phyloP scores from a whole-genome alignment of 306 rosid genomes.

The Vigna hirtella region DNA sequence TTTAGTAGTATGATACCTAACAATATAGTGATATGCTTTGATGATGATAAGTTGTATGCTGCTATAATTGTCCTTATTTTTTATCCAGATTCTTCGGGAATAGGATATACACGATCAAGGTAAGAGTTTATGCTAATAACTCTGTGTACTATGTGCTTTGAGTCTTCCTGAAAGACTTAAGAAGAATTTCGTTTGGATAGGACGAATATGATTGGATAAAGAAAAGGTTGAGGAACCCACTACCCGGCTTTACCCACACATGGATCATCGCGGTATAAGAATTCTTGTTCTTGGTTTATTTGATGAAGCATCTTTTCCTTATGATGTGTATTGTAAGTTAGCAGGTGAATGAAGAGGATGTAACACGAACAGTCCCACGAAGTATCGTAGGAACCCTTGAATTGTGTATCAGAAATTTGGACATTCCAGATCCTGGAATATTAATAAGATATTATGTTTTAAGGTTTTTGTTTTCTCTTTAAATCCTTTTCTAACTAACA shows the following conservation, averaged over 20 bases:
- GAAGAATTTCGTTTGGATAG: conserved; percentile 49
- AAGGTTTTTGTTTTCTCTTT: too few species aligned
- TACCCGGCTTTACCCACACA: conserved; percentile 44
- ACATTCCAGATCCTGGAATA: too few species aligned
- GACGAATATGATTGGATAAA: conserved; percentile 68
- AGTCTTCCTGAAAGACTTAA: conserved; percentile 29
- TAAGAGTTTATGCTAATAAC: conserved; percentile 44
- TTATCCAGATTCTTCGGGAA: conserved; percentile 64
- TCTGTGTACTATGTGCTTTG: conserved; percentile 22
- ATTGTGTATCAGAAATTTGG: conserved; percentile 64
- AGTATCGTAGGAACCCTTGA: conserved; percentile 86
- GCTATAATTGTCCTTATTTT: conserved; percentile 56
- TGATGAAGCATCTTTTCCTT: conserved; percentile 3
- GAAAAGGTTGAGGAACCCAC: conserved; percentile 53
- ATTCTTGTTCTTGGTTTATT: neutral
- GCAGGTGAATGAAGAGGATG: conserved; percentile 69
- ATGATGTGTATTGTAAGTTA: conserved; percentile 47
- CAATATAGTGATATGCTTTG: conserved; percentile 2
- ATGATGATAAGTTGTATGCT: conserved; percentile 22
- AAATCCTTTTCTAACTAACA: too few species aligned
- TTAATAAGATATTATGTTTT: too few species aligned
- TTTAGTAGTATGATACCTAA: too few species aligned
- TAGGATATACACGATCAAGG: conserved; percentile 75
- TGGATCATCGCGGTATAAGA: conserved; percentile 71
- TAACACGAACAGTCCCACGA: conserved; percentile 55